These are phyloP conservation scores for Aspergillus sp. DNA, from an alignment of 2,329 filamentous ascomycete species.

Conservation along the genomic window DNA sequence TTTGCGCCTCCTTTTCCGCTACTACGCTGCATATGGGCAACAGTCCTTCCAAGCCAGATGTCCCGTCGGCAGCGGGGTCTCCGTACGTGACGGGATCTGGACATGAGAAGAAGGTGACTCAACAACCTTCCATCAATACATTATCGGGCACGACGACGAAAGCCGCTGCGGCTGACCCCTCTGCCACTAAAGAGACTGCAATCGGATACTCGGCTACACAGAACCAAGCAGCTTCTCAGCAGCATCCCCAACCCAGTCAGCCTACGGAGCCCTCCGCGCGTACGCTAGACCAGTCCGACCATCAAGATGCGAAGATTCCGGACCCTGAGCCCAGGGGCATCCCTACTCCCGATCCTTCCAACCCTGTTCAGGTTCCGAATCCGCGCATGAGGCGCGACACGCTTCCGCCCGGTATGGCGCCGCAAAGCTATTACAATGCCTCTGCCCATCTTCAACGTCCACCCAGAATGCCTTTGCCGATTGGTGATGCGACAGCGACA, in stretches of 20 bases:
- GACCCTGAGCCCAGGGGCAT: conserved; percentile 20
- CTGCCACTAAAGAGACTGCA: conserved; percentile 37
- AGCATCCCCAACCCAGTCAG: conserved; percentile 36
- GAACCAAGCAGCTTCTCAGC: conserved; percentile 31
- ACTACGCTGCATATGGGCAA: conserved; percentile 39
- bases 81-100: conserved; percentile 17
- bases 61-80: conserved; percentile 20
- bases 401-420: conserved; percentile 21
- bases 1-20: conserved; percentile 1
- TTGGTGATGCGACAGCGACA: conserved; percentile 82
- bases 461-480: conserved; percentile 82
- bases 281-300: conserved; percentile 17
- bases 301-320: conserved; percentile 14
- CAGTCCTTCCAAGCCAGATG: conserved; percentile 40
- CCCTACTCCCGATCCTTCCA: conserved; percentile 28
- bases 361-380: conserved; percentile 34
- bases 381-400: conserved; percentile 26
- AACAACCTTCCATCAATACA: conserved; percentile 36
- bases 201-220: conserved; percentile 33
- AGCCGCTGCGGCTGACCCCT: conserved; percentile 37
- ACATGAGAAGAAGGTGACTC: conserved; percentile 33
- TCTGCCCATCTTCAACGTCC: conserved; percentile 50
- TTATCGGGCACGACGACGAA: conserved; percentile 30
- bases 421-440: conserved; percentile 40
- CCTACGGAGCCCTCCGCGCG: conserved; percentile 25